Evolutionary conservation across 2,329 filamentous ascomycete genomes (phyloP).

Genomic region (Claviceps pazoutovae): DNA sequence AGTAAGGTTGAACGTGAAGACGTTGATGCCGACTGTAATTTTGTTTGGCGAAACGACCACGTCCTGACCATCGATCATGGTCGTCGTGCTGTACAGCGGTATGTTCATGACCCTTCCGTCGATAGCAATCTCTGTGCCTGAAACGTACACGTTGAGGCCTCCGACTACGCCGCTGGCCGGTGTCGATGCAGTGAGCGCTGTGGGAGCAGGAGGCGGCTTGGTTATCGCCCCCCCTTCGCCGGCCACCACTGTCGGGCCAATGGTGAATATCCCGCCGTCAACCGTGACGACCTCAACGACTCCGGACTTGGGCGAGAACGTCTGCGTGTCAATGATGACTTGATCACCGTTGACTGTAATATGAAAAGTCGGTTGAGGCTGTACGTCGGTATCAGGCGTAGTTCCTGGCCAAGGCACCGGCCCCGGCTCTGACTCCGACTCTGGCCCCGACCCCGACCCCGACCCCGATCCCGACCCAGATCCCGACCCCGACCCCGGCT

Average conservation of each 20-base stretch:
- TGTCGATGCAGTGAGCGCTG: constrained; percentile 16
- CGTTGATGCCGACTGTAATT: constrained; percentile 21
- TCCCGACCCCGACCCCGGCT: background rate
- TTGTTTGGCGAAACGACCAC: constrained; percentile 23
- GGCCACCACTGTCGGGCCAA: constrained; percentile 31
- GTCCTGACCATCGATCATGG: constrained; percentile 18
- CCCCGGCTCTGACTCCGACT: no score
- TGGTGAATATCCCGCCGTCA: constrained; percentile 29
- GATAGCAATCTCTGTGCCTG: constrained; percentile 26
- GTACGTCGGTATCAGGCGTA: background rate
- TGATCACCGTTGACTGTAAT: constrained; percentile 29
- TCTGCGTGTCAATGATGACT: constrained; percentile 34
- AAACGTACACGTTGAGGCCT: constrained; percentile 27
- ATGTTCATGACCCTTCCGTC: constrained; percentile 30
- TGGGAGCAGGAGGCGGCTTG: constrained; percentile 23
- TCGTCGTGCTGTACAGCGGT: constrained; percentile 21
- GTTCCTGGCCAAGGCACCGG: background rate
- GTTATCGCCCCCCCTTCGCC: constrained; percentile 30
- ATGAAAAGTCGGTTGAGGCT: constrained; percentile 17
- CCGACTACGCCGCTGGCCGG: constrained; percentile 26
- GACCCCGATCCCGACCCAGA: no score
- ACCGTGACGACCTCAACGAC: constrained; percentile 29
- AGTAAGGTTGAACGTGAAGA: constrained; percentile 20
- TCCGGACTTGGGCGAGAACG: constrained; percentile 25
- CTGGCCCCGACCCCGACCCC: no score